Evolutionary conservation across 176 grass and related monocot genomes (phyloP), one percentile per base, ranked within the genome.

Genomic region (Themeda triandra): DNA sequence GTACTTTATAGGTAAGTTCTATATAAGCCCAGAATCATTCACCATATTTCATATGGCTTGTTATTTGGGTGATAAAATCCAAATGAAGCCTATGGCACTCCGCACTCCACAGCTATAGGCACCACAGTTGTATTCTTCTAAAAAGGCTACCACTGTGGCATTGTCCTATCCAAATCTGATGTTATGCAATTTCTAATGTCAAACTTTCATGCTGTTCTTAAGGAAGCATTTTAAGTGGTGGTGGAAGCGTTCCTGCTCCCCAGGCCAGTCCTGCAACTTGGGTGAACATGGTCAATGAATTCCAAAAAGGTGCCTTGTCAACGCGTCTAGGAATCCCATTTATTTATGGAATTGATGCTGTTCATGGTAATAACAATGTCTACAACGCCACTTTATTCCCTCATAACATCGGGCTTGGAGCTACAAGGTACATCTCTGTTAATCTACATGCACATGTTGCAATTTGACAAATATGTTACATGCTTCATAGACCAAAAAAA

Each of bases 301-400:
- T 98, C 73, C 96, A 98, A 77, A 95, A 93, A 65, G 96, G 96
- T 21, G 83, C 92, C 81, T 87, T 98, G 56, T 93, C 91, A 63
- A 95, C 96, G 30, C 93, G 92, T 41, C 87, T 98, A 6, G 89
- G 92, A 36, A 98, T 98, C 79, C 96, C 96, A 63, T 93, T 95
- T 91, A 95, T 98, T 77, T 98, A 98, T 86, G 95, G 95, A 39
- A 98, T 98, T 78, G 95, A 98, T 88, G 96, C 96, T 64, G 91
- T 98, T 92, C 96, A 98, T 87, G 96, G 96, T 58, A 90, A 98
- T 66, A 98, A 98, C 82, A 95, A 98, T 88, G 96, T 92, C 71
- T 98, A 95, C 66, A 95, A 93, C 3, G 92, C 96, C 80, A 98
- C 96, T 59, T 88, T 98, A 88, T 98, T 98, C 79, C 96, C 96